Base-by-base conservation (phyloP, 1,139 yeast species). In the Yamadazyma pseudoaaseri region DNA sequence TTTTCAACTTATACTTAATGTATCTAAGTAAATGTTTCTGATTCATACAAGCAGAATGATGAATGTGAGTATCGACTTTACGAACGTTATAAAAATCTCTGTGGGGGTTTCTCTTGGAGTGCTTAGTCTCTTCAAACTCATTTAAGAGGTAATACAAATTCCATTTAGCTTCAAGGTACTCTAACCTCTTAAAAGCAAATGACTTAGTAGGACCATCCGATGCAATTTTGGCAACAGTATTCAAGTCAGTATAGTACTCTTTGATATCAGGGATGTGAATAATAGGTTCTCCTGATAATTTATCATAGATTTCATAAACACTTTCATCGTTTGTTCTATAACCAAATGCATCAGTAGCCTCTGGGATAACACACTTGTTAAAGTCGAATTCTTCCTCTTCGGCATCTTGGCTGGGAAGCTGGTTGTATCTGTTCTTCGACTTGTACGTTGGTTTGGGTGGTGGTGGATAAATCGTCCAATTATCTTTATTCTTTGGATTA, bases 11-110 rank as follows among this genome's bases (percentile, higher is more conserved):
- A 58, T 89, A 86, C 62, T 94, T 94, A 60, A 94, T 94, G 58
- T 86, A 94, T 50, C 98, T 81, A 47, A 94, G 69, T 52, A 94
- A 69, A 62, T 94, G 98, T 61, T 94, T 94, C 60, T 94, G 98
- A 54, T 94, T 94, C 98, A 92, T 92, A 59, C 97, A 90, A 6
- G 99, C 99, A 10, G 96, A 86, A 59, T 94, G 98, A 59, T 94
- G 99, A 52, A 94, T 96, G 70, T 94, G 99, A 10, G 98, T 94
- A 54, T 94, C 99, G 28, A 94, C 99, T 58, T 94, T 94, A 68
- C 98, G 80, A 31, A 94, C 98, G 54, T 94, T 94, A 65, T 94
- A 94, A 53, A 94, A 94, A 61, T 94, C 99, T 58, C 98, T 79
- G 58, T 92, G 99, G 3, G 97, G 97, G 43, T 86, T 70, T 23